Conservation (phyloP, 177 flowering plant genomes). For the Vitis hybrid region DNA sequence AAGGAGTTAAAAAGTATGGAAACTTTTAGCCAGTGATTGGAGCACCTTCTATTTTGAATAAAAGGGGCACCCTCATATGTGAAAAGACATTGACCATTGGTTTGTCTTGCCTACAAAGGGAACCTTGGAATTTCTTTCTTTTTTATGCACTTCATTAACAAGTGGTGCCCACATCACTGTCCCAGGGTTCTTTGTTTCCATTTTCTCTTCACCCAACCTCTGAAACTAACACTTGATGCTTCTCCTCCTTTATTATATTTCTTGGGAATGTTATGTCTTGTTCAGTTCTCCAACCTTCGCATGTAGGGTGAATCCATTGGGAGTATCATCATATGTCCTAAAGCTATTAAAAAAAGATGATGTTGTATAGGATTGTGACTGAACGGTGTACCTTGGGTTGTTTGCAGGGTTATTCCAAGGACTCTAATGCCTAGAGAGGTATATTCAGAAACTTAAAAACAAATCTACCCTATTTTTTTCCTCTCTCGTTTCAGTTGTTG, state of each 20-base stretch:
- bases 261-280: too few relatives aligned
- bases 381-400: not conserved
- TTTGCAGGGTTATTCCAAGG: slow-evolving; percentile 67
- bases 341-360: too few relatives aligned
- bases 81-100: not conserved
- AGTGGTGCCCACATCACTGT: too few relatives aligned
- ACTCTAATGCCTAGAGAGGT: slow-evolving; percentile 68
- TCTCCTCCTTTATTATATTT: too few relatives aligned
- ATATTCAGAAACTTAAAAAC: not conserved
- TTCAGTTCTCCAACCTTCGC: too few relatives aligned
- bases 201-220: not conserved
- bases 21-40: slow-evolving; percentile 9
- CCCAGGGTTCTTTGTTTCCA: too few relatives aligned
- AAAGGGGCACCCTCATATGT: not conserved
- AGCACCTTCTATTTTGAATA: not conserved
- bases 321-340: too few relatives aligned
- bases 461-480: too few relatives aligned
- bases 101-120: not conserved
- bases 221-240: not conserved
- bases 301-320: too few relatives aligned
- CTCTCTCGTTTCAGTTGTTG: not conserved
- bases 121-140: not conserved
- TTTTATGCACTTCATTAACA: not conserved
- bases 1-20: slow-evolving; percentile 14
- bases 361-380: not conserved